Evolutionary conservation across 2,329 filamentous ascomycete species (phyloP).

Genomic region (Stachybotrys elegans): DNA sequence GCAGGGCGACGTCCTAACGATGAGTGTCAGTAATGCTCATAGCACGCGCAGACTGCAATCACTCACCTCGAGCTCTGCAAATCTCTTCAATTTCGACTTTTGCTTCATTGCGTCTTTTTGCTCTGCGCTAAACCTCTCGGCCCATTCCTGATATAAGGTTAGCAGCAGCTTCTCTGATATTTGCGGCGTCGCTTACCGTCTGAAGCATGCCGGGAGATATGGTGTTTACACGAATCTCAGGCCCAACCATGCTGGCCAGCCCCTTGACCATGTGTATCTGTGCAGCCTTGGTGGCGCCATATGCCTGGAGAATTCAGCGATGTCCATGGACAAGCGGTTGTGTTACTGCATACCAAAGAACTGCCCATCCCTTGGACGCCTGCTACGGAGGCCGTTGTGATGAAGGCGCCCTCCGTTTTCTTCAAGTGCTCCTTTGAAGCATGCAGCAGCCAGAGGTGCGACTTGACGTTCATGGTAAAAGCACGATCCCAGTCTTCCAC

Average conservation of each 20-base stretch:
- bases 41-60: neutral
- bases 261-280: conserved; percentile 55
- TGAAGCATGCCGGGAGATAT: conserved; percentile 50
- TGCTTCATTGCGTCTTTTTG: conserved; percentile 47
- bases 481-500: conserved; percentile 57
- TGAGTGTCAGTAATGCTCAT: neutral
- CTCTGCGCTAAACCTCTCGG: conserved; percentile 53
- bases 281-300: conserved; percentile 73
- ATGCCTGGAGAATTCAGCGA: conserved; percentile 43
- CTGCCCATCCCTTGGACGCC: conserved; percentile 61
- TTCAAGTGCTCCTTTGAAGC: conserved; percentile 50
- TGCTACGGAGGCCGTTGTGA: conserved; percentile 60
- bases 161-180: conserved; percentile 2
- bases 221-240: conserved; percentile 53
- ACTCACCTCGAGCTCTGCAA: conserved; percentile 36
- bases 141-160: conserved; percentile 50
- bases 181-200: conserved; percentile 26
- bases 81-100: conserved; percentile 53
- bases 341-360: conserved; percentile 39
- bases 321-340: neutral
- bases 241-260: conserved; percentile 47
- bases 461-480: conserved; percentile 59
- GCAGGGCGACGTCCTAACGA: conserved; percentile 44
- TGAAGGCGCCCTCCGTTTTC: conserved; percentile 52
- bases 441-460: conserved; percentile 55